Evolutionary conservation across 805 yeast species (phyloP).

Genomic region (Peterozyma xylosa): DNA sequence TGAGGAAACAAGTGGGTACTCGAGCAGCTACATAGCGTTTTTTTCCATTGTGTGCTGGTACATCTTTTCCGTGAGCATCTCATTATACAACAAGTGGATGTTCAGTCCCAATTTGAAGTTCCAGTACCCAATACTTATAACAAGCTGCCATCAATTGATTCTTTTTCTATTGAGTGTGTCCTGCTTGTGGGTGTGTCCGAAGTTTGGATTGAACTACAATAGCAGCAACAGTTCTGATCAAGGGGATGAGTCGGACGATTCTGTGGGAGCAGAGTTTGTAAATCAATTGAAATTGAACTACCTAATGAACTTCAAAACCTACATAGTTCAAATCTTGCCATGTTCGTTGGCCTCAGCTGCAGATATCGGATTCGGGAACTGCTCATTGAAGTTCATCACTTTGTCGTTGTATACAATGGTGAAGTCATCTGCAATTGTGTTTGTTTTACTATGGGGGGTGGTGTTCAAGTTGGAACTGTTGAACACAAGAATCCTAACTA

Average conservation of each 20-base stretch:
- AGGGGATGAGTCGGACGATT: too few species aligned
- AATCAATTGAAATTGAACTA: conserved; percentile 9
- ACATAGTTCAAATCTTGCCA: conserved; percentile 57
- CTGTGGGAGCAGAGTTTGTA: not conserved
- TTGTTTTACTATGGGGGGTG: conserved; percentile 85
- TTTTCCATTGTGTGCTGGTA: conserved; percentile 46
- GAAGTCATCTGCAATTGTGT: conserved; percentile 80
- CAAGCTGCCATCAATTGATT: conserved; percentile 77
- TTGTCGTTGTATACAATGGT: conserved; percentile 87
- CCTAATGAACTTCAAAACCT: conserved; percentile 27
- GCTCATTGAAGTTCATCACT: conserved; percentile 71
- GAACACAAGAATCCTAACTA: conserved; percentile 56
- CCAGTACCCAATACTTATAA: conserved; percentile 76
- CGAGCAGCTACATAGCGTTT: too few species aligned
- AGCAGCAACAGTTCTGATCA: too few species aligned
- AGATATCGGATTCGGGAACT: conserved; percentile 90
- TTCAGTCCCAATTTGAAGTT: conserved; percentile 77
- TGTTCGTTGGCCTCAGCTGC: conserved; percentile 86
- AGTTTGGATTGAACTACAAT: conserved; percentile 32
- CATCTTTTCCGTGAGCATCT: conserved; percentile 56
- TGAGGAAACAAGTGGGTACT: too few species aligned
- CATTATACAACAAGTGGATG: conserved; percentile 96
- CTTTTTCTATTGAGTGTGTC: conserved; percentile 46
- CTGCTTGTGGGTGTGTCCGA: conserved; percentile 38
- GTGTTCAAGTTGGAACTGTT: conserved; percentile 71